Base-by-base conservation (phyloP, 352 stramenopile genomes). In the Phytophthora palmivora region DNA sequence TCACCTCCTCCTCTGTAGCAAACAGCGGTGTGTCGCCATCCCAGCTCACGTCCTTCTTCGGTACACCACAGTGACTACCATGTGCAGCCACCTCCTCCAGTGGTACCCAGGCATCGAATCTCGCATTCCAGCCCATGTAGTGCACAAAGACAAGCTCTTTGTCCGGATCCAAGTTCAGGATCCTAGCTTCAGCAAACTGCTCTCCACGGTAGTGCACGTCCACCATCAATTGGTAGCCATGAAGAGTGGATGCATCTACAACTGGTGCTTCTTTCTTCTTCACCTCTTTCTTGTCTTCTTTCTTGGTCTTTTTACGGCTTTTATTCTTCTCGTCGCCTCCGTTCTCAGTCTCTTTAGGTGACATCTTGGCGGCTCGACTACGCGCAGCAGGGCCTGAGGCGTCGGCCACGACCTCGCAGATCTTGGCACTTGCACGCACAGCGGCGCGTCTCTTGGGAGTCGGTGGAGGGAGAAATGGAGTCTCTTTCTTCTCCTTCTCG, bases 61-160 rank as follows among this genome's bases (percentile, higher is more conserved):
- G 39, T 19, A 38, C 68, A 18, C 44, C 41, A 12, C 76, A 87
- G 36, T 84, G 73, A 28, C 64, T 85, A 1, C 81, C 82, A 32
- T 93, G 84, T 6, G 80, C 74, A 3, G 70, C 70, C 32, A 89
- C 56, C 3, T 70, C 72, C n/a, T 81, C 61, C 6, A 67, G 51
- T 10, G 59, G 18, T 6, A 90, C 58, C 84, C 84, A 93, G 43
- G 70, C 73, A 43, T 93, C 84, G 50, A 88, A 88, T 8, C 84
- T 76, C 2, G 82, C 48, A 60, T 93, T 93, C 82, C 82, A 93
- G 38, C 84, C 82, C 49, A 93, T 84, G 59, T 89, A 91, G 47
- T 93, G 84, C 39, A 91, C 74, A 22, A 79, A 89, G 21, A 86
- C 52, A 11, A 68, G 45, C 19, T 74, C 46, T 22, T 74, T 65